Conservation (phyloP, 768 basidiomycete species). For the Podaxis carcinomalis region DNA sequence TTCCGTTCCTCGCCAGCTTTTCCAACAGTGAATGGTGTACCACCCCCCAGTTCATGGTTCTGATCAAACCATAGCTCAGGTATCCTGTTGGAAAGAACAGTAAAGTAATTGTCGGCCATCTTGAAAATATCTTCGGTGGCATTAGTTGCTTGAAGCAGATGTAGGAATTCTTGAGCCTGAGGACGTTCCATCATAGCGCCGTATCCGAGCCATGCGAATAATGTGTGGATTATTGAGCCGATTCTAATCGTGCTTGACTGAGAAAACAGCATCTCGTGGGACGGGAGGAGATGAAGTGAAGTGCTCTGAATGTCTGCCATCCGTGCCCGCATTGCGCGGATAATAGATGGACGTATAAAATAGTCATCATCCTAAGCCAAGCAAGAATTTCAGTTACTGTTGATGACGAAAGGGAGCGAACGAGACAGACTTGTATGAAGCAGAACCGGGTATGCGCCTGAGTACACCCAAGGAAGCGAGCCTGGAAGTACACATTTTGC, state of each 20-base stretch:
- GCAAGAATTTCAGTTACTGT: constrained; percentile 3
- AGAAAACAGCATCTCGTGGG: constrained; percentile 57
- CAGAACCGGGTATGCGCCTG: constrained; percentile 48
- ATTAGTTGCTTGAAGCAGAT: constrained; percentile 39
- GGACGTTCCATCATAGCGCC: constrained; percentile 49
- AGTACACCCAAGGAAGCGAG: constrained; percentile 55
- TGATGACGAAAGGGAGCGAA: not conserved
- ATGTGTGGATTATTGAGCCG: constrained; percentile 37
- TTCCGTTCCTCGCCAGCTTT: constrained; percentile 55
- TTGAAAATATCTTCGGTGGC: constrained; percentile 45
- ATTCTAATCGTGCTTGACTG: constrained; percentile 40
- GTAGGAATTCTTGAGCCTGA: constrained; percentile 42
- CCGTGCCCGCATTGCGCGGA: constrained; percentile 43
- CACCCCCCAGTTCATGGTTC: constrained; percentile 56
- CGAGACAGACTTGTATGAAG: constrained; percentile 50
- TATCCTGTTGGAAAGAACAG: constrained; percentile 49
- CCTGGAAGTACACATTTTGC: constrained; percentile 56
- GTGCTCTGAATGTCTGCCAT: constrained; percentile 22
- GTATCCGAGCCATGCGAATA: constrained; percentile 67
- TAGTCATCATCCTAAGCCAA: constrained; percentile 62
- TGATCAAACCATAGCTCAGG: constrained; percentile 65
- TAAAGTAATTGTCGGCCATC: constrained; percentile 72
- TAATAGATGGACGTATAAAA: constrained; percentile 52
- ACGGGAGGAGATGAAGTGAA: constrained; percentile 52
- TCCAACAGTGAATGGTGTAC: constrained; percentile 59